Percentiles rank a stretch among this genome's conserved stretches.
Evolutionary conservation across 345 rosid species (phyloP).

Genomic region (Lepidium didymum): DNA sequence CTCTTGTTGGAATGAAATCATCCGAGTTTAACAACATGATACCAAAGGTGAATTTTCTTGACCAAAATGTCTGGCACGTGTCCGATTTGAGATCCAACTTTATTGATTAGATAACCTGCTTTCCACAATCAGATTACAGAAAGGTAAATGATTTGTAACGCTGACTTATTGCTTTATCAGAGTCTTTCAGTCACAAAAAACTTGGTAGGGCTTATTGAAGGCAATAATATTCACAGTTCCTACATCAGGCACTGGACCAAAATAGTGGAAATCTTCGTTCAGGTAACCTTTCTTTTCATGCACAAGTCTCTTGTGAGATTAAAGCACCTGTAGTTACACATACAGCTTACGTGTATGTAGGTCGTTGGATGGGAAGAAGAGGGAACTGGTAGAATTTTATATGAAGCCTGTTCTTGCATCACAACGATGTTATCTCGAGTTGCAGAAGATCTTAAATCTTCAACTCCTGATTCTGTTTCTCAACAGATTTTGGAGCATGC

Average conservation of each 20-base stretch:
- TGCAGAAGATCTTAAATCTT: conserved; percentile 47
- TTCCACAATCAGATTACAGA: background rate
- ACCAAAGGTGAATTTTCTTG: conserved; percentile 54
- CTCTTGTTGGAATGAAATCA: conserved; percentile 50
- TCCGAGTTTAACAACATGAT: conserved; percentile 49
- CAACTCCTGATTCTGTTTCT: conserved; percentile 41
- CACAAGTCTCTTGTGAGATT: conserved; percentile 1
- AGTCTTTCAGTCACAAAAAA: conserved; percentile 58
- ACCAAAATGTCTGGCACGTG: background rate
- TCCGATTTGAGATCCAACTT: background rate
- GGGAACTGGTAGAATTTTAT: conserved; percentile 55
- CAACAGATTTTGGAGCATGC: conserved; percentile 72
- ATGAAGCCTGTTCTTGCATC: conserved; percentile 69
- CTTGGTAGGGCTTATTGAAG: conserved; percentile 46
- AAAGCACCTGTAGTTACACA: background rate
- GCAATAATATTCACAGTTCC: conserved; percentile 38
- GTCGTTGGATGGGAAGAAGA: conserved; percentile 59
- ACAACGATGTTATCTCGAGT: conserved; percentile 52
- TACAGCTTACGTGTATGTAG: conserved; percentile 33
- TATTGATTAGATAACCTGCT: background rate
- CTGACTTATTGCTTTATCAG: conserved; percentile 37
- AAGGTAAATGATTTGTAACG: conserved; percentile 3
- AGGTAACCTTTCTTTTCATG: conserved; percentile 41
- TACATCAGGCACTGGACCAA: conserved; percentile 84
- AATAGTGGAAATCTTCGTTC: conserved; percentile 67